Percentiles rank a stretch among this genome's conserved stretches.
These are phyloP conservation scores for Colletotrichum lini DNA, from an alignment of 2,329 filamentous ascomycete species.

Conservation along the genomic window DNA sequence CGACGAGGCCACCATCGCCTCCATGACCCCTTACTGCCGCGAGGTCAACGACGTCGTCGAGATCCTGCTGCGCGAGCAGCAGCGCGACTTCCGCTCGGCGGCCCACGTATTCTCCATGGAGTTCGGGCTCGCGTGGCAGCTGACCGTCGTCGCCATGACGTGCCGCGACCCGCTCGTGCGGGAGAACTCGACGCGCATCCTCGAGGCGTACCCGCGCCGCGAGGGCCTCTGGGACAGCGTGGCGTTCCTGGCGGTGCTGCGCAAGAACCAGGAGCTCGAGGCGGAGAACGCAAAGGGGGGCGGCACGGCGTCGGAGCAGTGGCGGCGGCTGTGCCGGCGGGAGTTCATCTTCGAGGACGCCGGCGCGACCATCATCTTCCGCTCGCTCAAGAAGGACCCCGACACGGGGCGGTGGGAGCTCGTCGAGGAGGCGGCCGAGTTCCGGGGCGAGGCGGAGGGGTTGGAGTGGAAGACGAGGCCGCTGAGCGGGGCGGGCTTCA, in stretches of 20 bases:
- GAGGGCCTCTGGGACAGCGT: conserved; percentile 61
- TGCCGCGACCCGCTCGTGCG: conserved; percentile 57
- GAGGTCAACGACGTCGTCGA: conserved; percentile 58
- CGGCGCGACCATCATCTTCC: conserved; percentile 51
- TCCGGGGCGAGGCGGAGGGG: conserved; percentile 48
- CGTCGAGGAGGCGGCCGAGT: conserved; percentile 55
- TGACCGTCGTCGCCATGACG: conserved; percentile 58
- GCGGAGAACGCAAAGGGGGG: conserved; percentile 51
- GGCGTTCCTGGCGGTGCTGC: conserved; percentile 56
- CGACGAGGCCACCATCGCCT: conserved; percentile 52
- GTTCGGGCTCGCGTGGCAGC: conserved; percentile 61
- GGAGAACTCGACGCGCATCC: conserved; percentile 57
- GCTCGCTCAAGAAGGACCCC: conserved; percentile 52
- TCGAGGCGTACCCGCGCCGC: conserved; percentile 57
- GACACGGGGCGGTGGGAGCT: conserved; percentile 53
- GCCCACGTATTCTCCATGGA: conserved; percentile 60
- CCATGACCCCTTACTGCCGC: conserved; percentile 58
- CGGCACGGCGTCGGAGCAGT: conserved; percentile 54
- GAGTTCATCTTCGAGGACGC: conserved; percentile 58
- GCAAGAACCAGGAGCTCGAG: conserved; percentile 56
- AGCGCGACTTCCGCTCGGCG: conserved; percentile 31
- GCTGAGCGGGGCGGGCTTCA: conserved; percentile 52
- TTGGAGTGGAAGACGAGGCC: conserved; percentile 55
- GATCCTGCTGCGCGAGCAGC: conserved; percentile 51
- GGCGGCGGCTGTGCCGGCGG: conserved; percentile 56